Evolutionary conservation across 2,329 filamentous ascomycete species (phyloP).

Genomic region (Mycosphaerelloides madeirae): DNA sequence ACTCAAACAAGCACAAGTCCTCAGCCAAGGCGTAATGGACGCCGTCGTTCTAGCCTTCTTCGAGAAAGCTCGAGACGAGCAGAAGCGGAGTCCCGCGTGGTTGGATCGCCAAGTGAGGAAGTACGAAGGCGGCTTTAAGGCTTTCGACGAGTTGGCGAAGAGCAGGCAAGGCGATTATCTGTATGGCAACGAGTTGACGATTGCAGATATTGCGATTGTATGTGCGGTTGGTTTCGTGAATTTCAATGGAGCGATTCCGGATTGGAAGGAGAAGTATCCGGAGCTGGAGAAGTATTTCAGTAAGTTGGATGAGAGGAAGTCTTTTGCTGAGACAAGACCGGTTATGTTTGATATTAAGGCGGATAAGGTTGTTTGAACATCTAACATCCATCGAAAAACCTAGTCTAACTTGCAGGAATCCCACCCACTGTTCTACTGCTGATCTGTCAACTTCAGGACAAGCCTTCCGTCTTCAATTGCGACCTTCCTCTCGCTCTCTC

Average conservation of each 20-base stretch:
- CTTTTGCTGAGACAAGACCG: constrained; percentile 14
- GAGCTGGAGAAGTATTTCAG: constrained; percentile 11
- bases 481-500: too few relatives aligned
- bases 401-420: too few relatives aligned
- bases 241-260: constrained; percentile 11
- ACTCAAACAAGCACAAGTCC: constrained; percentile 12
- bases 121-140: constrained; percentile 12
- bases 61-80: constrained; percentile 13
- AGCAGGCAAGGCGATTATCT: constrained; percentile 9
- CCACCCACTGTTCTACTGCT: too few relatives aligned
- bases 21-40: constrained; percentile 17
- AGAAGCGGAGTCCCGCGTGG: constrained; percentile 12
- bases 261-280: constrained; percentile 19
- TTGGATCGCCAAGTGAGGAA: constrained; percentile 14
- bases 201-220: constrained; percentile 20
- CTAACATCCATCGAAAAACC: too few relatives aligned
- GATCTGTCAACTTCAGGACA: too few relatives aligned
- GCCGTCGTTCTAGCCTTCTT: constrained; percentile 17
- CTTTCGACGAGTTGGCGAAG: constrained; percentile 13
- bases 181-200: constrained; percentile 13
- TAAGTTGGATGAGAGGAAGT: constrained; percentile 14
- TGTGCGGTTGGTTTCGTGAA: constrained; percentile 18
- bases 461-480: too few relatives aligned
- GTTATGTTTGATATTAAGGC: constrained; percentile 14
- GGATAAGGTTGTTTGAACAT: constrained; percentile 4